Evolutionary conservation across 495 filamentous ascomycete genomes (phyloP), one percentile per base, ranked within the genome.

Genomic region (Pyronema omphalodes): DNA sequence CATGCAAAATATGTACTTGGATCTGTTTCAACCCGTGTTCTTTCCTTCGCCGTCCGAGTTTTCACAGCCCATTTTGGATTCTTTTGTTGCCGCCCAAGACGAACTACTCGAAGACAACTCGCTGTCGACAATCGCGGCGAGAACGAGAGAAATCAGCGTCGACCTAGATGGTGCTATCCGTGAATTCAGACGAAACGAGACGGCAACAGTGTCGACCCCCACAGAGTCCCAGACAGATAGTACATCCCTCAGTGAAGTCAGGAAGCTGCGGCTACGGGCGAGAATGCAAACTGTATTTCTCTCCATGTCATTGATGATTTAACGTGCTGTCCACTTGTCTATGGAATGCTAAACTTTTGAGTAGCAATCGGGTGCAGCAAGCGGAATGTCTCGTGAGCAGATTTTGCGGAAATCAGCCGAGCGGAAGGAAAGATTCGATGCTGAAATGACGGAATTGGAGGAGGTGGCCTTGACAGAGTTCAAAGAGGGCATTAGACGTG

Each of bases 401-500:
- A 15, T 53, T 29, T 52, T 51, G 18, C 35, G 11, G 17, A 54
- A 37, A 11, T 48, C 48, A n/a, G 57, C 36, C 44, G 61, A 63
- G 37, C 35, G 55, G 9, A 60, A 37, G 15, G 57, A 60, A 7
- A 35, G 17, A n/a, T 64, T 64, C 41, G 60, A 64, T 40, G 49
- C 29, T 37, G 57, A 64, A 49, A 63, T 64, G 39, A 55, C 55
- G 37, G 49, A 37, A 17, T 52, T 53, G 23, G 60, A 63, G 37
- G 60, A 64, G 17, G 61, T 56, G 12, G 60, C 60, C 7, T 39
- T 64, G 18, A 57, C 45, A n/a, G 34, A 8, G 1, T 64, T 64
- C 15, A 64, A 64, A 14, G 52, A 64, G 15, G 61, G 60, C 0
- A 44, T 64, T 6, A 57, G 61, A 12, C 57, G 45, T 40, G 57